Evolutionary conservation across 345 rosid species (phyloP), one percentile per base, ranked within the genome.

Genomic region (Populus euphratica): DNA sequence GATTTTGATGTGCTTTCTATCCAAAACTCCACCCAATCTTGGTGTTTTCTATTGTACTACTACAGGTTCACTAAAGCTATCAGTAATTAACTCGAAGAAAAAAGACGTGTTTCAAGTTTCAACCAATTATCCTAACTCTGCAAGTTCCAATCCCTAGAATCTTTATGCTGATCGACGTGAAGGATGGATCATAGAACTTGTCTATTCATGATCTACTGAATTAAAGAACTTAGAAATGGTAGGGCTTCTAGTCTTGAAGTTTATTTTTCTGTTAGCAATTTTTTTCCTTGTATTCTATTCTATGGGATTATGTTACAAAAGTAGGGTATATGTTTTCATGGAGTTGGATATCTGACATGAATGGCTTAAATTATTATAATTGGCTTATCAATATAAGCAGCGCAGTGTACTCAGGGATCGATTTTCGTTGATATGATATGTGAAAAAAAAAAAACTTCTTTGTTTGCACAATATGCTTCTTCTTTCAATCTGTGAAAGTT

Each of bases 281-380:
- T 23, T 69, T 69, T 76, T 10, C 33, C 69, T 71, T 71, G 49
- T 71, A 63, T 62, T 77, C 33, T 71, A 63, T 62, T 77, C 33
- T 44, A 44, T 63, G 47, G 36, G 71, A 25, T 56, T 77, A 47
- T 77, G 10, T 54, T 41, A 68, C 59, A 21, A 20, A 71, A 49
- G 69, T 77, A 86, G 77, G 59, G 69, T 63, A 18, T 76, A 23
- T 74, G 70, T 80, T 75, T 75, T 75, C 78, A 72, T 77, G 78
- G 74, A 77, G 76, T 68, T 77, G 65, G 73, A 50, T 47, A 72
- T 79, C 79, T 50, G 79, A 72, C 81, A 41, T 54, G 81, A 82
- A 74, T 4, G 20, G 17, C 44, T 38, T 76, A 52, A 70, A 21
- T 47, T 59, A 69, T 62, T 69, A 29, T 66, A 72, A 49, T 56